These are phyloP conservation scores for Boeremia exigua DNA, from an alignment of 2,329 filamentous ascomycete genomes.

Conservation along the genomic window DNA sequence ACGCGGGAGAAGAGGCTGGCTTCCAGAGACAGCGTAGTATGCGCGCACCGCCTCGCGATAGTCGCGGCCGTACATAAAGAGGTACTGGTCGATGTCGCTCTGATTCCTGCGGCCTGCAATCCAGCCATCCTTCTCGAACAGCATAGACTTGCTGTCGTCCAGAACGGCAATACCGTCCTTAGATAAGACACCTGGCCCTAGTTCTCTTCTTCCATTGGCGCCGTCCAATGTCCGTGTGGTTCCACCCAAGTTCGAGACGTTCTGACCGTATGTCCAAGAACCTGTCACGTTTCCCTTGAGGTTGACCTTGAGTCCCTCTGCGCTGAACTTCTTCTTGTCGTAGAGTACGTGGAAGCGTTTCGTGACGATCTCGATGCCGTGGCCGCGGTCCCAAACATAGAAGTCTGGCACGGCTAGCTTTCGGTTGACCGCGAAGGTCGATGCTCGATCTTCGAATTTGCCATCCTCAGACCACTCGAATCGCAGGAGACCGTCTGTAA, in stretches of 20 bases:
- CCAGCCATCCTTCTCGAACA: conserved; percentile 62
- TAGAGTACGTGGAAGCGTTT: conserved; percentile 63
- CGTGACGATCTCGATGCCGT: conserved; percentile 63
- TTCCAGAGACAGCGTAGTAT: conserved; percentile 63
- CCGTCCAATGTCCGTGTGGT: conserved; percentile 63
- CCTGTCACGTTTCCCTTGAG: conserved; percentile 53
- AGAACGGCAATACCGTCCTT: conserved; percentile 59
- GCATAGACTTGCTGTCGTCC: conserved; percentile 63
- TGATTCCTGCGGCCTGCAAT: conserved; percentile 57
- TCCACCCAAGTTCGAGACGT: conserved; percentile 52
- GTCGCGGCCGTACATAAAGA: conserved; percentile 66
- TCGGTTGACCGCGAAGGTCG: conserved; percentile 66
- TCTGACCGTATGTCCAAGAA: conserved; percentile 60
- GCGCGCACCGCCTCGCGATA: conserved; percentile 61
- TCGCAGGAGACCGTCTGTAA: conserved; percentile 63
- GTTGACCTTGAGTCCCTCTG: conserved; percentile 56
- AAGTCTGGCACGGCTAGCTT: conserved; percentile 57
- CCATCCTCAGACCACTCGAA: conserved; percentile 68
- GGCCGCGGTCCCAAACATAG: conserved; percentile 54
- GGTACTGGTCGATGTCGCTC: conserved; percentile 63
- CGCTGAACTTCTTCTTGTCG: conserved; percentile 62
- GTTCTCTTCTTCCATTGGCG: conserved; percentile 57
- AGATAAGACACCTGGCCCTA: conserved; percentile 61
- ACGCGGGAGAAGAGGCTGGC: conserved; percentile 62
- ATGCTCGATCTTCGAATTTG: conserved; percentile 67